phyloP scores from a whole-genome alignment of 177 flowering plant genomes.

The Vitis hybrid region DNA sequence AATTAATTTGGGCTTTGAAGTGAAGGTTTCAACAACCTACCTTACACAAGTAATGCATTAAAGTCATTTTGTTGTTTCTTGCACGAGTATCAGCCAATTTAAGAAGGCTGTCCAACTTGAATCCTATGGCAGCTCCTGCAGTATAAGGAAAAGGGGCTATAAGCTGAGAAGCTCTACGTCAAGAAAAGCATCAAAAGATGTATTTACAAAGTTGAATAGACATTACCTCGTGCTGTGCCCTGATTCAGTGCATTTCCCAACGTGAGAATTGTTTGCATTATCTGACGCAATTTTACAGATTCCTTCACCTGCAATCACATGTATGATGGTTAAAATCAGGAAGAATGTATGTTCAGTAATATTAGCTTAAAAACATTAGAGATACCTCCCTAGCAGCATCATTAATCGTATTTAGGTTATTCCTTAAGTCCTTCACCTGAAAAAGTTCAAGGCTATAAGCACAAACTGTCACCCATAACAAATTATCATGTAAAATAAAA shows the following conservation, averaged over 20 bases:
- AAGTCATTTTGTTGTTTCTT: slow-evolving; percentile 91
- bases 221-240: slow-evolving; percentile 92
- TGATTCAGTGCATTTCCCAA: slow-evolving; percentile 98
- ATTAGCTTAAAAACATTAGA: neutral
- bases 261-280: slow-evolving; percentile 97
- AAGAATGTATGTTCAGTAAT: neutral
- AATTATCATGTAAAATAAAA: neutral
- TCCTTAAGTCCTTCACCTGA: slow-evolving; percentile 78
- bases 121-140: slow-evolving; percentile 97
- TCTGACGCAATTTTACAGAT: slow-evolving; percentile 77
- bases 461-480: neutral
- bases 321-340: slow-evolving; percentile 7
- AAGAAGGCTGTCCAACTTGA: slow-evolving; percentile 97
- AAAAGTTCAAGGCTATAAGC: slow-evolving; percentile 11
- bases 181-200: neutral
- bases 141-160: neutral
- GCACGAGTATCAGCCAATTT: slow-evolving; percentile 99
- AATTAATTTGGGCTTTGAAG: neutral
- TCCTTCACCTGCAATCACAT: slow-evolving; percentile 74
- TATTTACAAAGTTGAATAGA: neutral
- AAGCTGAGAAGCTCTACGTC: neutral
- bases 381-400: slow-evolving; percentile 82
- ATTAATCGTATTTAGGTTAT: slow-evolving; percentile 67
- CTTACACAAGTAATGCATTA: slow-evolving; percentile 99
- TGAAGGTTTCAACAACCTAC: slow-evolving; percentile 28